A percentile compares a stretch with the other conserved stretches of the same genome.
Conservation (phyloP, 2,329 filamentous ascomycete genomes). For the Akanthomyces muscarius region DNA sequence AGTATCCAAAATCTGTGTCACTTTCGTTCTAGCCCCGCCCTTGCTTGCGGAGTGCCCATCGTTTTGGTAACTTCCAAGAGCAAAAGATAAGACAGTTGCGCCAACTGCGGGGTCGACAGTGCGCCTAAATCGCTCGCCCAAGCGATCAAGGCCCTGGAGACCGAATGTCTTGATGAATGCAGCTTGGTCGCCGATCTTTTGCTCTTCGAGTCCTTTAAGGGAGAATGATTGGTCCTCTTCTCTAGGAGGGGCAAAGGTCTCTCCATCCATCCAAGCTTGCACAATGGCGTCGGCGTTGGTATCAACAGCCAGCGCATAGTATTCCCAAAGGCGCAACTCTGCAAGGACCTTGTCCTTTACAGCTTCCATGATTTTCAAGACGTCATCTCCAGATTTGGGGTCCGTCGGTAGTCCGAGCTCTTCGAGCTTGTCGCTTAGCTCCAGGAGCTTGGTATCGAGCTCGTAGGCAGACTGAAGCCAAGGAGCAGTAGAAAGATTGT, state of each 20-base stretch:
- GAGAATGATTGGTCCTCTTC: conserved; percentile 34
- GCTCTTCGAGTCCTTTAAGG: conserved; percentile 46
- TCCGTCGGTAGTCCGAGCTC: conserved; percentile 71
- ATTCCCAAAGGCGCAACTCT: conserved; percentile 84
- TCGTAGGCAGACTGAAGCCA: conserved; percentile 63
- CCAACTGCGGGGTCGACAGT: conserved; percentile 64
- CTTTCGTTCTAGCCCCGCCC: conserved; percentile 48
- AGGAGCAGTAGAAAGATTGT: conserved; percentile 88
- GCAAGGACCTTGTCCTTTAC: conserved; percentile 78
- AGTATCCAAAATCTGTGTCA: conserved; percentile 68
- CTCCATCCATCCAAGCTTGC: conserved; percentile 65
- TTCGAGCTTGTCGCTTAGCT: conserved; percentile 71
- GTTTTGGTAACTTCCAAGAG: conserved; percentile 56
- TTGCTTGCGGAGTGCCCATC: conserved; percentile 42
- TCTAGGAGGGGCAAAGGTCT: conserved; percentile 48
- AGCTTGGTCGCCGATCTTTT: conserved; percentile 47
- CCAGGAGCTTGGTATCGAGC: conserved; percentile 61
- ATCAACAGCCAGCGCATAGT: conserved; percentile 79
- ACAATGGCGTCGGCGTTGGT: conserved; percentile 64
- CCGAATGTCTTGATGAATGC: conserved; percentile 65
- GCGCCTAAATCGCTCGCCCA: conserved; percentile 77
- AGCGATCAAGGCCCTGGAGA: conserved; percentile 64
- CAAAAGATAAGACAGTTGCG: conserved; percentile 49
- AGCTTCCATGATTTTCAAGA: conserved; percentile 76
- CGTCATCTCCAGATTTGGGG: conserved; percentile 65